Evolutionary conservation across 2,329 filamentous ascomycete genomes (phyloP).

Genomic region (Didymella arachidicola): DNA sequence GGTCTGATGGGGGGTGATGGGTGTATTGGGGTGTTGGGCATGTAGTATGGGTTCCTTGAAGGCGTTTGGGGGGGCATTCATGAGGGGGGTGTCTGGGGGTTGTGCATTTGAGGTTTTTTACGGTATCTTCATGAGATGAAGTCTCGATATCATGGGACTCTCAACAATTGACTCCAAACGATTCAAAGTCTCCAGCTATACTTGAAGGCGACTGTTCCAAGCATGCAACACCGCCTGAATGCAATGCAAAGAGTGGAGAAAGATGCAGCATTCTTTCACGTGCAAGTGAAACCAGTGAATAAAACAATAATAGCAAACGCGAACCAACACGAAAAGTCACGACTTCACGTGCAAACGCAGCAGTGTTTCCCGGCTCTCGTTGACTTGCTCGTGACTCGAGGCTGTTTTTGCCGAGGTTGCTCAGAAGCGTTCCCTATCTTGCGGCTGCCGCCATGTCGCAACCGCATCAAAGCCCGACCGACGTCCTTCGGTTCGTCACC

Average conservation of each 20-base stretch:
- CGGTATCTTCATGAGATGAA: no score
- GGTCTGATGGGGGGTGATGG: conserved; percentile 55
- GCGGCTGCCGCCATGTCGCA: conserved; percentile 5
- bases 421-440: conserved; percentile 5
- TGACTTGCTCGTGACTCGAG: background rate
- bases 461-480: conserved; percentile 25
- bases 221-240: no score
- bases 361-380: background rate
- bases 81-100: conserved; percentile 15
- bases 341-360: background rate
- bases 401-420: background rate
- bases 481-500: conserved; percentile 12
- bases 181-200: no score
- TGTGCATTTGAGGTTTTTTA: no score
- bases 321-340: background rate
- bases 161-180: no score
- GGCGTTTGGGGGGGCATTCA: background rate
- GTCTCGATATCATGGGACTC: no score
- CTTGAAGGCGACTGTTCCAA: no score
- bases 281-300: background rate
- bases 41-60: background rate
- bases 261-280: background rate
- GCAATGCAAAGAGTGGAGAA: no score
- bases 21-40: no score
- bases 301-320: no score